Evolutionary conservation across 176 grass and related monocot species (phyloP).

Genomic region (Alopecurus myosuroides): DNA sequence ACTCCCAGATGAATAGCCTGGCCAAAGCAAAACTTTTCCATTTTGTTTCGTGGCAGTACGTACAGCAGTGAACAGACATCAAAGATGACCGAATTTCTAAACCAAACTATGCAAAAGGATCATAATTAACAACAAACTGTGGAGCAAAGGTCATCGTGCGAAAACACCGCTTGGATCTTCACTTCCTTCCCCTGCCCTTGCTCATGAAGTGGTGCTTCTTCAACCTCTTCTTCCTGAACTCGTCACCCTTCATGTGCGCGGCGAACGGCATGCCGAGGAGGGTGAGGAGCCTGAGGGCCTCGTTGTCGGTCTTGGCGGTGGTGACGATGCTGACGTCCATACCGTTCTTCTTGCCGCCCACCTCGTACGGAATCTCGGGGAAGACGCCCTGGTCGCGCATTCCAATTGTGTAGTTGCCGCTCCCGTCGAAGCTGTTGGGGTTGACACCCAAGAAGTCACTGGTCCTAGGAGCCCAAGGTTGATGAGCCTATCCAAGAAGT

Average conservation of each 20-base stretch:
- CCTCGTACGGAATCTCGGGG: conserved; percentile 82
- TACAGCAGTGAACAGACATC: background rate
- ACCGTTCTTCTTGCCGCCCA: conserved; percentile 73
- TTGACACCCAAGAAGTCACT: conserved; percentile 86
- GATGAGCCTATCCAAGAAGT: conserved; percentile 92
- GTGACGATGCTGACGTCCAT: conserved; percentile 88
- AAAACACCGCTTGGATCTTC: conserved; percentile 6
- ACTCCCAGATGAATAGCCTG: background rate
- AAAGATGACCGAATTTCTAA: conserved; percentile 23
- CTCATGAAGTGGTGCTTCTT: conserved; percentile 62
- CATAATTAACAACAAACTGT: conserved; percentile 6
- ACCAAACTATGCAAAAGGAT: conserved; percentile 3
- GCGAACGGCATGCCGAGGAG: conserved; percentile 89
- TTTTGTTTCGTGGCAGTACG: background rate
- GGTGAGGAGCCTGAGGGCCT: conserved; percentile 50
- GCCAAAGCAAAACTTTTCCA: background rate
- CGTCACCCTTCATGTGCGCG: conserved; percentile 35
- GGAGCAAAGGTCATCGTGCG: background rate
- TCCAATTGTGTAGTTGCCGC: conserved; percentile 70
- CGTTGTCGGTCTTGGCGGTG: conserved; percentile 64
- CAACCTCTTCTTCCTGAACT: conserved; percentile 63
- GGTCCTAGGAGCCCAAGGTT: conserved; percentile 80
- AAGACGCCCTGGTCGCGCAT: conserved; percentile 79
- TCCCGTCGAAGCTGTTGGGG: conserved; percentile 78
- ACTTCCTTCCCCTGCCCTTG: conserved; percentile 39